Base-by-base conservation (phyloP, 2,329 filamentous ascomycete genomes). In the Geosmithia flava region DNA sequence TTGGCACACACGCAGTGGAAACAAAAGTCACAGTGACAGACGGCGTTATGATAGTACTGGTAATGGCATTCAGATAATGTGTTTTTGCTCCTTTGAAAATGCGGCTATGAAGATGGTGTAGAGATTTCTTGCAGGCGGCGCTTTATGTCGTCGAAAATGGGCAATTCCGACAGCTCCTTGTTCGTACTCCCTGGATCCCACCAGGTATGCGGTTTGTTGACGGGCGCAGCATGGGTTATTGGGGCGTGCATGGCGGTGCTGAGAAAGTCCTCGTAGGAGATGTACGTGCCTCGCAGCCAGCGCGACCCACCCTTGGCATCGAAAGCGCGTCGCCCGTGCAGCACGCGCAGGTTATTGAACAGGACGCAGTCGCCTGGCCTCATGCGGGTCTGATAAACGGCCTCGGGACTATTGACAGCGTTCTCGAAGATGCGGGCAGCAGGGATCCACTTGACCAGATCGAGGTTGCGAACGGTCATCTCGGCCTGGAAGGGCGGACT, bases 341-440 rank as follows among this genome's bases (percentile, higher is more conserved):
- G 64, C n/a, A 95, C 73, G 17, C 91, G 75, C 50, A 80, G 68
- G 60, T 97, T 97, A 61, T 95, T 84, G 60, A 98, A 97, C n/a
- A 98, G 74, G 13, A 90, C 89, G 60, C 88, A 95, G 58, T 95
- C 86, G 3, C 91, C 93, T 3, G 85, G 80, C 48, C 80, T 69
- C 63, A 96, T 70, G 63, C 83, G 83, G 50, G 83, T 72, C 68
- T 91, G 75, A 58, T 83, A 84, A 47, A 88, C 64, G 51, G 77
- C 77, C 3, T 68, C 59, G 0, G 72, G 65, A 1, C 69, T 59
- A 53, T 87, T 81, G 20, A 93, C 64, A 0, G 76, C 53, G 0
- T 60, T 50, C 45, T 80, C 73, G 56, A 95, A 88, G 2, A 62
- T 58, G 33, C 65, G 59, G 1, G 76, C 71, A 0, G 74, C 73